Evolutionary conservation across 306 rosid species (phyloP).

Genomic region (Hylodesmum podocarpum): DNA sequence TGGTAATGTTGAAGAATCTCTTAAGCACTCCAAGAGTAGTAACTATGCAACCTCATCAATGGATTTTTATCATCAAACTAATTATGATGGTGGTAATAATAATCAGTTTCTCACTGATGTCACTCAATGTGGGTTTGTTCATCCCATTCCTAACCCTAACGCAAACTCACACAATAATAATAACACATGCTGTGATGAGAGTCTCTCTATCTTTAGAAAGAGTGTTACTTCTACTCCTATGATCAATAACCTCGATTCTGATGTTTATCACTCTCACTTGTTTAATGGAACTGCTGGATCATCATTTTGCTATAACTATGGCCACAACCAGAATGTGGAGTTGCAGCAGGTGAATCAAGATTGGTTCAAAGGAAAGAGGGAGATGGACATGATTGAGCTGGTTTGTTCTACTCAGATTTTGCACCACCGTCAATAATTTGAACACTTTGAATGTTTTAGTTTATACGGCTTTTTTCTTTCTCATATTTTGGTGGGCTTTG

Average conservation of each 20-base stretch:
- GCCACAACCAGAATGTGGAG: conserved; percentile 33
- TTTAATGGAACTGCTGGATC: conserved; percentile 47
- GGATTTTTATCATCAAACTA: neutral
- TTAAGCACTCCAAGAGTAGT: neutral
- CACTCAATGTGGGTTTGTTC: neutral
- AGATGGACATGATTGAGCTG: conserved; percentile 74
- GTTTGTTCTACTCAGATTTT: conserved; percentile 12
- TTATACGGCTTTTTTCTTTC: neutral
- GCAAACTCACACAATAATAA: conserved; percentile 3
- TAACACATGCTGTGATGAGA: neutral
- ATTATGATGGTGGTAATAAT: neutral
- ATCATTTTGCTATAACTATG: conserved; percentile 19
- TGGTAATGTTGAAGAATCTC: conserved; percentile 3
- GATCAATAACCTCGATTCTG: conserved; percentile 38
- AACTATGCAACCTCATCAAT: neutral
- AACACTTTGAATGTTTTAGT: neutral
- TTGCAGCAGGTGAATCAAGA: conserved; percentile 20
- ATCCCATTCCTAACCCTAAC: conserved; percentile 7
- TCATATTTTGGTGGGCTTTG: neutral
- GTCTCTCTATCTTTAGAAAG: neutral
- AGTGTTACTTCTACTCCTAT: neutral
- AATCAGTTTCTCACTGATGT: conserved; percentile 14
- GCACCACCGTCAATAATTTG: neutral
- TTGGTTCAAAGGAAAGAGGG: conserved; percentile 34
- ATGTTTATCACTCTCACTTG: conserved; percentile 53